Conservation (phyloP, 1,284 basidiomycete species). For the Schizopora paradoxa region DNA sequence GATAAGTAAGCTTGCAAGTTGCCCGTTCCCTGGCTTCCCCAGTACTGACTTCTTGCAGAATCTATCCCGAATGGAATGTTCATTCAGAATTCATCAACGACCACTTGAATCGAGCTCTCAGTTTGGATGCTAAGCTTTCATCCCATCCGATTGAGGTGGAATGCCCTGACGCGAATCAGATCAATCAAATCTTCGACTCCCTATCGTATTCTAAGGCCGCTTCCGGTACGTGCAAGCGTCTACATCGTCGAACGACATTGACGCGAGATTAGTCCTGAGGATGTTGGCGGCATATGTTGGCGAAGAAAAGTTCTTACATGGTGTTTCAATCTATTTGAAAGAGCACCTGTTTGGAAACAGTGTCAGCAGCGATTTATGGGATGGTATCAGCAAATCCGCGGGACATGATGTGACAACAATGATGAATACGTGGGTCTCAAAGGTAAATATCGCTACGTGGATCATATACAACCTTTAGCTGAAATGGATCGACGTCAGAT, state of each 20-base stretch:
- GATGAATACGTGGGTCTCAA: constrained; percentile 92
- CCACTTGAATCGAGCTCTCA: constrained; percentile 64
- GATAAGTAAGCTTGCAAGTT: constrained; percentile 38
- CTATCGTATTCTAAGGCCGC: constrained; percentile 87
- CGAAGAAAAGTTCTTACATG: constrained; percentile 83
- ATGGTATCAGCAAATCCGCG: constrained; percentile 78
- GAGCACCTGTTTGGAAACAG: constrained; percentile 81
- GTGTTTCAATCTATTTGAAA: constrained; percentile 91
- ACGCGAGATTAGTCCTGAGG: constrained; percentile 61
- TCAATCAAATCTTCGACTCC: constrained; percentile 87
- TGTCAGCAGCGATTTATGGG: constrained; percentile 86
- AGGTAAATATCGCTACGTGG: constrained; percentile 41
- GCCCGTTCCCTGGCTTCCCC: constrained; percentile 18
- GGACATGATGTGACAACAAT: constrained; percentile 71
- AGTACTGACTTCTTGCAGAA: constrained; percentile 33
- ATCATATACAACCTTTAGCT: background rate
- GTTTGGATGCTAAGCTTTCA: constrained; percentile 84
- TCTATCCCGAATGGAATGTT: constrained; percentile 76
- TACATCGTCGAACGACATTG: background rate
- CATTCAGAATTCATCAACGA: constrained; percentile 63
- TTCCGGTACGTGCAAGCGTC: constrained; percentile 43
- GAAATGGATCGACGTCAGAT: constrained; percentile 37
- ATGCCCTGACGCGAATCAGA: constrained; percentile 82
- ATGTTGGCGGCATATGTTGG: constrained; percentile 92
- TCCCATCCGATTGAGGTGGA: constrained; percentile 96